Evolutionary conservation across 768 basidiomycete genomes (phyloP), one percentile per base, ranked within the genome.

Genomic region (Ramaria sp.): DNA sequence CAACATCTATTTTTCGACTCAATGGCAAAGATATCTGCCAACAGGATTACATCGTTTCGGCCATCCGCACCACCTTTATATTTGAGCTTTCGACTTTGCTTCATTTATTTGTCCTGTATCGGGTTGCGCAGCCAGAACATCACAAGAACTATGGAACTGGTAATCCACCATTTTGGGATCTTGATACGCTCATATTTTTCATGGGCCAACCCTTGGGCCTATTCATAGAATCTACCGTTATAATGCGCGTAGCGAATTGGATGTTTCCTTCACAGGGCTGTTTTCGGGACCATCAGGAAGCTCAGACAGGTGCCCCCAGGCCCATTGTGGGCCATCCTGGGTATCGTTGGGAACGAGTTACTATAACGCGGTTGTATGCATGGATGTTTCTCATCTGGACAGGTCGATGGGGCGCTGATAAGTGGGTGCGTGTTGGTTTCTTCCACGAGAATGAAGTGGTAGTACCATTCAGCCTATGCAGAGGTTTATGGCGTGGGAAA

Each of bases 331-430:
- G 25, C 30, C 18, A 1, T 39, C 6, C 3, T 15, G 18, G n/a
- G 10, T 9, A 13, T 13, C 28, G 53, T 18, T 47, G 53, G 53
- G 43, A 44, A 20, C 43, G 45, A 25, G 34, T 8, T 5, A 8
- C 24, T 9, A 24, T 45, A 20, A 45, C 20, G 28, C 53, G 44
- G 16, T 4, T 55, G n/a, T 55, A 24, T 22, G n/a, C 44, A 1
- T 55, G 53, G 53, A 5, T 22, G n/a, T 55, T 55, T 32, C 43
- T 55, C 24, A 20, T 47, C 13, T 55, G 53, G 53, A 55, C 53
- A 36, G 53, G 53, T 45, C 42, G 53, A 45, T 44, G 53, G 42
- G 47, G 53, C 43, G 15, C 28, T 10, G 45, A 55, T 16, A 32
- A 45, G 24, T 55, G 53, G 53, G 42, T 55, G 34, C 27, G 30